phyloP scores from a whole-genome alignment of 1,139 yeast genomes.

The Pichia sorboxylosa region DNA sequence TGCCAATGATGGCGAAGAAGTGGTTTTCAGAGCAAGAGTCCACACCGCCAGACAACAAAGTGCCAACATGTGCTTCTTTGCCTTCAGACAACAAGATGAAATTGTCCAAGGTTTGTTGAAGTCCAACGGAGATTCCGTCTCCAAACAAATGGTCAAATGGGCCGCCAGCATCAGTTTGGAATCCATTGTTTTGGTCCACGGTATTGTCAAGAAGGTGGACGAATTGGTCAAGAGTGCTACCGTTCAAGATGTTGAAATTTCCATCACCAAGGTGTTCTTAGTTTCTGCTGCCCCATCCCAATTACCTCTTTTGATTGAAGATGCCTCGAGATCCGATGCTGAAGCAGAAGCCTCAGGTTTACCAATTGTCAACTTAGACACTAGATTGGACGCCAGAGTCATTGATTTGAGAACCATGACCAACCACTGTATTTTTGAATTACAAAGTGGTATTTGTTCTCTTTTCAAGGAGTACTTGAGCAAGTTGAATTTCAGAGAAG shows the following conservation, averaged over 20 bases:
- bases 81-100: slow-evolving; percentile 81
- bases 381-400: slow-evolving; percentile 88
- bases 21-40: slow-evolving; percentile 84
- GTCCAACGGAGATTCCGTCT: slow-evolving; percentile 53
- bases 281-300: slow-evolving; percentile 85
- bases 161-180: slow-evolving; percentile 77
- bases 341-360: slow-evolving; percentile 88
- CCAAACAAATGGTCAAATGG: slow-evolving; percentile 97
- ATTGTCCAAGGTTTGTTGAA: slow-evolving; percentile 78
- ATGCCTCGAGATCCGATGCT: slow-evolving; percentile 88
- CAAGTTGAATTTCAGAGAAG: slow-evolving; percentile 64
- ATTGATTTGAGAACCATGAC: slow-evolving; percentile 94
- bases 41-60: slow-evolving; percentile 93
- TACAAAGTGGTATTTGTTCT: slow-evolving; percentile 79
- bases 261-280: slow-evolving; percentile 58
- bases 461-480: slow-evolving; percentile 81
- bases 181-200: slow-evolving; percentile 84
- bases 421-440: slow-evolving; percentile 92
- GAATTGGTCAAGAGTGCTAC: slow-evolving; percentile 87
- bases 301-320: slow-evolving; percentile 89
- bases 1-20: slow-evolving; percentile 65
- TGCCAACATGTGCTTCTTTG: slow-evolving; percentile 83
- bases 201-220: slow-evolving; percentile 71
- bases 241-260: slow-evolving; percentile 81
- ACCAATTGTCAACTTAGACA: slow-evolving; percentile 91